Conservation (phyloP, 441 rosid species). For the Erysimum cheiri region DNA sequence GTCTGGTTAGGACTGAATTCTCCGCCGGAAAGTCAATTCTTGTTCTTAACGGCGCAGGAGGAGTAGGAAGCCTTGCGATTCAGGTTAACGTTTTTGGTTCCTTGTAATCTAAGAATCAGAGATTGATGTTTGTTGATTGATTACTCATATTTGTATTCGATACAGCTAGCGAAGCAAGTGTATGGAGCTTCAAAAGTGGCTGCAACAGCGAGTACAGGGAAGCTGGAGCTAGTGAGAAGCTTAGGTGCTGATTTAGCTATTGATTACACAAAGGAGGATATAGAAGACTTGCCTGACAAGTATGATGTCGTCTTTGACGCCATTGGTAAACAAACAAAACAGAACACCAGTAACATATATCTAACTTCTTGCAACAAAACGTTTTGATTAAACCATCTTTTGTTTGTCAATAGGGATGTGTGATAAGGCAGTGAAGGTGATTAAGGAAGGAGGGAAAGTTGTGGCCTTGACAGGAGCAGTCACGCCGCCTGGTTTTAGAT, state of each 20-base stretch:
- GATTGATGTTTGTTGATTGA: constrained; percentile 4
- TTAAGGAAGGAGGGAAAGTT: constrained; percentile 87
- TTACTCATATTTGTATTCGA: not conserved
- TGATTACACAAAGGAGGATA: constrained; percentile 84
- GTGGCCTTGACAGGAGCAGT: constrained; percentile 91
- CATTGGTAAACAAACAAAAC: constrained; percentile 52
- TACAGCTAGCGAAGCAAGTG: constrained; percentile 84
- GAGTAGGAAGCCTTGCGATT: constrained; percentile 93
- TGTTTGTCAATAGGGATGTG: constrained; percentile 70
- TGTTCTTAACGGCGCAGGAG: constrained; percentile 87
- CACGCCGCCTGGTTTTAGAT: constrained; percentile 83
- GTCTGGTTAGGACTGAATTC: constrained; percentile 80
- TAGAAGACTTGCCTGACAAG: constrained; percentile 80
- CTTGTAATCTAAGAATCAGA: not conserved
- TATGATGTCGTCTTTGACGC: constrained; percentile 87
- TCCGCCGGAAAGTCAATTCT: constrained; percentile 84
- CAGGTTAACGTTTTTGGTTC: constrained; percentile 57
- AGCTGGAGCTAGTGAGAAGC: constrained; percentile 72
- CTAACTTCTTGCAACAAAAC: not conserved
- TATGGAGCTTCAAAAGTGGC: constrained; percentile 89
- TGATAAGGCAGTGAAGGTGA: constrained; percentile 76
- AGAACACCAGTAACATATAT: not conserved
- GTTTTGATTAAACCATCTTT: not conserved
- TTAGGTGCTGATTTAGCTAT: constrained; percentile 87
- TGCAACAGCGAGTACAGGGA: constrained; percentile 81